Evolutionary conservation across 306 rosid species (phyloP).

Genomic region (Pyrus communis): DNA sequence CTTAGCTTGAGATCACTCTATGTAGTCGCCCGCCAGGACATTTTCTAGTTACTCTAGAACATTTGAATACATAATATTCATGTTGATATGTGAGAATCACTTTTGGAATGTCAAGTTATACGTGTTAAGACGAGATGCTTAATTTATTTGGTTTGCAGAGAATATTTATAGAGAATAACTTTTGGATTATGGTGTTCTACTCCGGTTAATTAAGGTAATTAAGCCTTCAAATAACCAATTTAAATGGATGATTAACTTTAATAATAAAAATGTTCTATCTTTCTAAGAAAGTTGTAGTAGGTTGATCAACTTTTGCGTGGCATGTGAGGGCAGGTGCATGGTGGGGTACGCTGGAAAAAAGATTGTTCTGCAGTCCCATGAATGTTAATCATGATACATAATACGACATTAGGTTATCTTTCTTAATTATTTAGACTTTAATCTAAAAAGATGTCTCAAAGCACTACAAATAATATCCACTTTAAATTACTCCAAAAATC

Average conservation of each 20-base stretch:
- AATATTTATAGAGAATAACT: neutral
- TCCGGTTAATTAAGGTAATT: neutral
- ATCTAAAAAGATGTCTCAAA: slow-evolving; percentile 12
- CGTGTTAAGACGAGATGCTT: neutral
- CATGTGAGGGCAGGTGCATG: slow-evolving; percentile 18
- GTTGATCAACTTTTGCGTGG: neutral
- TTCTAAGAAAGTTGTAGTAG: neutral
- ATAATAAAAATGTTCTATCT: neutral
- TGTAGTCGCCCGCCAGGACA: too few species aligned
- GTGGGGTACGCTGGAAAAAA: slow-evolving; percentile 8
- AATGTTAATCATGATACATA: slow-evolving; percentile 18
- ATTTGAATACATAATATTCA: too few species aligned
- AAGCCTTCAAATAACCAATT: neutral
- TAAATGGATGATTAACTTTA: neutral
- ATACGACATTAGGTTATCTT: slow-evolving; percentile 7
- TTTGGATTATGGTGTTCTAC: neutral
- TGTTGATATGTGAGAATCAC: too few species aligned
- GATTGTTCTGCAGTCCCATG: slow-evolving; percentile 12
- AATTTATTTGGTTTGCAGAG: neutral
- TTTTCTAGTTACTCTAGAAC: too few species aligned
- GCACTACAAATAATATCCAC: slow-evolving; percentile 24
- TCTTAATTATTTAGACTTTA: neutral
- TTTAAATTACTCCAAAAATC: neutral
- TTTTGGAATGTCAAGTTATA: too few species aligned
- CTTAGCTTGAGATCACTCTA: too few species aligned